Conservation (phyloP, 441 rosid species). For the Caryocar brasiliense region DNA sequence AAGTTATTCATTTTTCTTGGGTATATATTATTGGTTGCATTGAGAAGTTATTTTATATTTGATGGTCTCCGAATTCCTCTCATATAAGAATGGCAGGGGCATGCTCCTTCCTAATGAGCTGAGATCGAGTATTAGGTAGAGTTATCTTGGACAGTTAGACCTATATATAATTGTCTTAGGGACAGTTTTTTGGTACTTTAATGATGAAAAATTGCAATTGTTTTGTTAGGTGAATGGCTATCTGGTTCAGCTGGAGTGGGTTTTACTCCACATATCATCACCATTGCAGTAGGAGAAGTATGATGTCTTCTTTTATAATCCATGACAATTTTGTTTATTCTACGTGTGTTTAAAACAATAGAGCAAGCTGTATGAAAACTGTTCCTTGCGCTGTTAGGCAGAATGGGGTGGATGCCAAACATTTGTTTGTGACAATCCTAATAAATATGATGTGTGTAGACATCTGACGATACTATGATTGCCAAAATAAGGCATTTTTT, state of each 20-base stretch:
- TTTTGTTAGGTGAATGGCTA: conserved; percentile 62
- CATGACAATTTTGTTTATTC: not conserved
- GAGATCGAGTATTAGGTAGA: not conserved
- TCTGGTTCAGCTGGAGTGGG: conserved; percentile 85
- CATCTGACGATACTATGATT: not conserved
- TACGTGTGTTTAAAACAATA: too few species aligned
- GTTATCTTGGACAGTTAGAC: not conserved
- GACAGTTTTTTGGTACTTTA: conserved; percentile 4
- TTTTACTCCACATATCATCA: conserved; percentile 83
- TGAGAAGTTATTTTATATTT: too few species aligned
- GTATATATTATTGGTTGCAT: too few species aligned
- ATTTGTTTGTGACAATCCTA: not conserved
- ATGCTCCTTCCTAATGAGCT: not conserved
- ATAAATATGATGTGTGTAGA: not conserved
- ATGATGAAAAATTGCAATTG: conserved; percentile 16
- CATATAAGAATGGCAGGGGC: too few species aligned
- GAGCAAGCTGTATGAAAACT: too few species aligned
- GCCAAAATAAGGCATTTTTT: not conserved
- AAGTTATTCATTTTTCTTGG: too few species aligned
- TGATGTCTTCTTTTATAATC: conserved; percentile 13
- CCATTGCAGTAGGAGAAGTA: conserved; percentile 85
- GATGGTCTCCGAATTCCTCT: too few species aligned
- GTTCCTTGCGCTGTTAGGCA: not conserved
- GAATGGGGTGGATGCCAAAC: not conserved
- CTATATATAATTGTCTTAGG: too few species aligned